Percentiles rank a stretch among this genome's conserved stretches.
phyloP scores from a whole-genome alignment of 768 basidiomycete genomes.

The Leucocoprinus sp. region DNA sequence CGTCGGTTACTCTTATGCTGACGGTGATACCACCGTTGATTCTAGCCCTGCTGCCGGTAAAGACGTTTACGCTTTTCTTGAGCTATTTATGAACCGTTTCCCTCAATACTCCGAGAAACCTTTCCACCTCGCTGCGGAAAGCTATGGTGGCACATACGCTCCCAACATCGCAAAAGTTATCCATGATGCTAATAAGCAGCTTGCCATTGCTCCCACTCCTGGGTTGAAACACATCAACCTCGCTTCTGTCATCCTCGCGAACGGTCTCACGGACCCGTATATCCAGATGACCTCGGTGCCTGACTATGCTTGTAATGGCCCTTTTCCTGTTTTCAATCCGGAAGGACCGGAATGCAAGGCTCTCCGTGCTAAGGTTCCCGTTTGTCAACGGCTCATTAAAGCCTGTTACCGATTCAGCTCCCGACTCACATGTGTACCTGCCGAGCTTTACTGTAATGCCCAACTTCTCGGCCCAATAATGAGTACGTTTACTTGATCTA shows the following conservation, averaged over 20 bases:
- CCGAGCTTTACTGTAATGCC: slow-evolving; percentile 69
- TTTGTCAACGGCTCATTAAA: slow-evolving; percentile 67
- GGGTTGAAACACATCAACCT: slow-evolving; percentile 70
- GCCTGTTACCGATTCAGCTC: slow-evolving; percentile 59
- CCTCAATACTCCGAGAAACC: slow-evolving; percentile 60
- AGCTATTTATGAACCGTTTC: slow-evolving; percentile 74
- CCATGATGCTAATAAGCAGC: slow-evolving; percentile 64
- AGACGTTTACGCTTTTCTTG: slow-evolving; percentile 82
- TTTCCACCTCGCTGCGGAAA: slow-evolving; percentile 79
- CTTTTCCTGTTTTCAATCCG: slow-evolving; percentile 73
- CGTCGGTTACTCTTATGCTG: slow-evolving; percentile 85
- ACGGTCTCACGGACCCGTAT: slow-evolving; percentile 79
- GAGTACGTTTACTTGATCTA: slow-evolving; percentile 34
- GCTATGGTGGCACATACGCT: slow-evolving; percentile 72
- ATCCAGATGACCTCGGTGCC: slow-evolving; percentile 75
- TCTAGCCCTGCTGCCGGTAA: slow-evolving; percentile 80
- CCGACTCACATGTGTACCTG: slow-evolving; percentile 63
- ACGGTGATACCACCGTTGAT: slow-evolving; percentile 65
- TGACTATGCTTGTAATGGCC: slow-evolving; percentile 77
- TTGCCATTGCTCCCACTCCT: slow-evolving; percentile 34
- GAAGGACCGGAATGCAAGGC: slow-evolving; percentile 57
- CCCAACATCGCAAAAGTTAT: slow-evolving; percentile 85
- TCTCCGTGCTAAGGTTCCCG: slow-evolving; percentile 56
- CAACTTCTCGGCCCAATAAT: slow-evolving; percentile 67
- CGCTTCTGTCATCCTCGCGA: slow-evolving; percentile 77